Evolutionary conservation across 2,329 filamentous ascomycete genomes (phyloP).

Genomic region (Venturia asperata): DNA sequence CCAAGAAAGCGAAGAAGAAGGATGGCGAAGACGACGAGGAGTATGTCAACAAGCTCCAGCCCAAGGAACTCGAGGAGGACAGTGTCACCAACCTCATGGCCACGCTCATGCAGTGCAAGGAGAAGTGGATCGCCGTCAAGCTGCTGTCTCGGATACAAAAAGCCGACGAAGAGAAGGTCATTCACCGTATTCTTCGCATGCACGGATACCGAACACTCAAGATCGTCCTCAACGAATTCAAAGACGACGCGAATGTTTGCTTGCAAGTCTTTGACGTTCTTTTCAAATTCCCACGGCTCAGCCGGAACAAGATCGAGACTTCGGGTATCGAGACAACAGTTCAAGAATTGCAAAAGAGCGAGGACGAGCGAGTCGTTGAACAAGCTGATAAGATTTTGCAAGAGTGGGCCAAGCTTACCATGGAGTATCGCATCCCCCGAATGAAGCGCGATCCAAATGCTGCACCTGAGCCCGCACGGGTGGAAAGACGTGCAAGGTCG

Average conservation of each 20-base stretch:
- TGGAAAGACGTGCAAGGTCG: slow-evolving; percentile 46
- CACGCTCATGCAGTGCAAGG: slow-evolving; percentile 92
- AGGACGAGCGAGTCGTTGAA: slow-evolving; percentile 66
- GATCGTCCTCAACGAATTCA: slow-evolving; percentile 74
- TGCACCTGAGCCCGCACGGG: slow-evolving; percentile 52
- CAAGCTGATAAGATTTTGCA: slow-evolving; percentile 66
- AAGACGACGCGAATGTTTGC: slow-evolving; percentile 82
- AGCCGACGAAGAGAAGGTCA: slow-evolving; percentile 78
- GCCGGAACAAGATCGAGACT: slow-evolving; percentile 93
- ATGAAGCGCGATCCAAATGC: slow-evolving; percentile 73
- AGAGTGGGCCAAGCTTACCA: slow-evolving; percentile 81
- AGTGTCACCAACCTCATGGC: slow-evolving; percentile 94
- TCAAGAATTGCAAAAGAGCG: slow-evolving; percentile 57
- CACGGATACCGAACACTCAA: slow-evolving; percentile 96
- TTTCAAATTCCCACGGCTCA: slow-evolving; percentile 79
- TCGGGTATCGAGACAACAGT: slow-evolving; percentile 88
- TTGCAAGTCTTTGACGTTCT: slow-evolving; percentile 86
- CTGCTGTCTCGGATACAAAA: slow-evolving; percentile 80
- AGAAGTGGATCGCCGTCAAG: slow-evolving; percentile 99
- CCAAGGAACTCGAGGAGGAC: slow-evolving; percentile 69
- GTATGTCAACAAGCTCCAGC: slow-evolving; percentile 83
- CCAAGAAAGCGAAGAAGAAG: slow-evolving; percentile 72
- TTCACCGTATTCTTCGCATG: slow-evolving; percentile 86
- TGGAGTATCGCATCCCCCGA: slow-evolving; percentile 86
- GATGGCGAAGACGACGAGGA: slow-evolving; percentile 86